Percentiles rank a stretch among this genome's conserved stretches.
phyloP scores from a whole-genome alignment of 768 basidiomycete genomes.

The Cystofilobasidium macerans region DNA sequence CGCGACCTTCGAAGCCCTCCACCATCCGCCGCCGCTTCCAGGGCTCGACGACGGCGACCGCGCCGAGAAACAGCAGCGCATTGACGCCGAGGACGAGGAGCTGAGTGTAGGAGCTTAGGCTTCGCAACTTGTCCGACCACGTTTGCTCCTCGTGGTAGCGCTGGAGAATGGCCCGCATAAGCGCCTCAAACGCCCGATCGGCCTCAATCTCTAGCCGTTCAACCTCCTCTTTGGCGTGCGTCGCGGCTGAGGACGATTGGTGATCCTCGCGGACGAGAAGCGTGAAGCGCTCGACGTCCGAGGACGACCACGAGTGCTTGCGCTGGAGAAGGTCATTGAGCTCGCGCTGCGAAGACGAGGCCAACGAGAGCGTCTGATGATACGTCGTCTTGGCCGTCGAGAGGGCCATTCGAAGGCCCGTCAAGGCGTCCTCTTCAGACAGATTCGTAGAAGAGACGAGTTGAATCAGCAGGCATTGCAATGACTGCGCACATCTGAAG shows the following conservation, averaged over 20 bases:
- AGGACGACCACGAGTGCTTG: slow-evolving; percentile 83
- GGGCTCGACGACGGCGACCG: slow-evolving; percentile 84
- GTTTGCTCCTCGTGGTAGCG: slow-evolving; percentile 57
- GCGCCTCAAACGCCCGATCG: slow-evolving; percentile 69
- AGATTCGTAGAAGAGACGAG: too few relatives aligned
- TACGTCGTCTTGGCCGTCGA: slow-evolving; percentile 62
- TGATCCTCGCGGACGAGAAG: slow-evolving; percentile 84
- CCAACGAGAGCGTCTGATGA: slow-evolving; percentile 63
- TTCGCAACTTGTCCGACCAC: slow-evolving; percentile 97
- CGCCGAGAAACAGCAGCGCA: slow-evolving; percentile 75
- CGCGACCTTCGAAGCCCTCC: slow-evolving; percentile 77
- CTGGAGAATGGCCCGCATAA: slow-evolving; percentile 73
- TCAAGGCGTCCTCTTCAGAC: slow-evolving; percentile 58
- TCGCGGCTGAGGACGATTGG: slow-evolving; percentile 67
- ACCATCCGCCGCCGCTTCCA: slow-evolving; percentile 85
- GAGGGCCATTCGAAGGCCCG: slow-evolving; percentile 54
- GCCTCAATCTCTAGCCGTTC: slow-evolving; percentile 63
- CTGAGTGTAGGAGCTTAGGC: slow-evolving; percentile 85
- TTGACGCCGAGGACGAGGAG: slow-evolving; percentile 77
- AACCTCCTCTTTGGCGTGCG: slow-evolving; percentile 55
- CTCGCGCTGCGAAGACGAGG: slow-evolving; percentile 81
- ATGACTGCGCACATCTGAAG: neutral
- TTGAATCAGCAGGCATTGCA: neutral
- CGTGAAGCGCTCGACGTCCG: slow-evolving; percentile 78
- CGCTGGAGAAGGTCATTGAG: slow-evolving; percentile 91